These are phyloP conservation scores for Candida palmyrensis DNA, from an alignment of 805 yeast genomes.

Conservation along the genomic window DNA sequence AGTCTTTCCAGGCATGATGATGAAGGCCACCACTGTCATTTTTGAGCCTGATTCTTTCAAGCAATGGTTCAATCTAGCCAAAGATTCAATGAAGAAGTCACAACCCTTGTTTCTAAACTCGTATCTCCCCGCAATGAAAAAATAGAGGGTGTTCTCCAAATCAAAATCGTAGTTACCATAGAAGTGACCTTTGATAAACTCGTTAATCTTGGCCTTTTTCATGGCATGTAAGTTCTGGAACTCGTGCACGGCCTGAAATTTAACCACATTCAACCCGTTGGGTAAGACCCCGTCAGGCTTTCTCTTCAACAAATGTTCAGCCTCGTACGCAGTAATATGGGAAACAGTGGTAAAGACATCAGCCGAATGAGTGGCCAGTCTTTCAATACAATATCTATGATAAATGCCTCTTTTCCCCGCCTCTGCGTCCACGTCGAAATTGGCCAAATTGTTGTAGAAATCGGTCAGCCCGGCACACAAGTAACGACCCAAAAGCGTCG, in stretches of 20 bases:
- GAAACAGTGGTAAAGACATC: conserved; percentile 98
- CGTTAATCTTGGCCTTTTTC: conserved; percentile 87
- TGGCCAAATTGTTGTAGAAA: conserved; percentile 84
- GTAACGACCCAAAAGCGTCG: conserved; percentile 90
- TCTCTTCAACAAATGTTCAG: conserved; percentile 87
- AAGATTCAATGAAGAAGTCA: conserved; percentile 87
- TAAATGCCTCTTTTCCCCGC: conserved; percentile 98
- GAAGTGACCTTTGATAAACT: conserved; percentile 93
- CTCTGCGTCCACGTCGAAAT: conserved; percentile 93
- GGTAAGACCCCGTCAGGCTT: conserved; percentile 98
- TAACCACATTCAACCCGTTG: conserved; percentile 91
- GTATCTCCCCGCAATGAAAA: conserved; percentile 95
- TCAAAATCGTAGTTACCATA: conserved; percentile 96
- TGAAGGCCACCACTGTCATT: conserved; percentile 92
- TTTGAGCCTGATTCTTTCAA: conserved; percentile 78
- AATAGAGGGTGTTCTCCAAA: conserved; percentile 87
- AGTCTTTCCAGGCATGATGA: conserved; percentile 96
- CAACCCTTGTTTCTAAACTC: conserved; percentile 97
- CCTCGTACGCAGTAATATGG: conserved; percentile 94
- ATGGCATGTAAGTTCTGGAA: conserved; percentile 94
- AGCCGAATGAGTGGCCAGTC: conserved; percentile 93
- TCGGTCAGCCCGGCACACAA: conserved; percentile 96
- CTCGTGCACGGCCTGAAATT: conserved; percentile 96
- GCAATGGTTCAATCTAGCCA: conserved; percentile 86
- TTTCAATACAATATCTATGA: conserved; percentile 93